These are phyloP conservation scores for Fusarium decemcellulare DNA, from an alignment of 2,329 filamentous ascomycete genomes.

Conservation along the genomic window DNA sequence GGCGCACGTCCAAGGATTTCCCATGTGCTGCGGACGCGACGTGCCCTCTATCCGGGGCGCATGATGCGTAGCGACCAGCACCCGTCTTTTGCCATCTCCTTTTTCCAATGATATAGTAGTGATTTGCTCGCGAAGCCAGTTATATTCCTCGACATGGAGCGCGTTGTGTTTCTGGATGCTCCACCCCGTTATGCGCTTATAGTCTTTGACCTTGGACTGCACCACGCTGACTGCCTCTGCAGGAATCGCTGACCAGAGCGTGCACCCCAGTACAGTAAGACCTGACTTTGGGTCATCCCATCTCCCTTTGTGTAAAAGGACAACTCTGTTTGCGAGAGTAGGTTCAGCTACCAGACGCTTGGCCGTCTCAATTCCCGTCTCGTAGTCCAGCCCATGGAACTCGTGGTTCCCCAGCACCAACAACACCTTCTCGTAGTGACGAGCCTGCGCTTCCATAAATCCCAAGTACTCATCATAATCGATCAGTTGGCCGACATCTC, in stretches of 20 bases:
- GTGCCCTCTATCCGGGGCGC: slow-evolving; percentile 54
- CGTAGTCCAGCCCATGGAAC: slow-evolving; percentile 59
- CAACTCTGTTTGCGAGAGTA: slow-evolving; percentile 51
- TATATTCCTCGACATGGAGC: slow-evolving; percentile 59
- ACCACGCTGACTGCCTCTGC: slow-evolving; percentile 55
- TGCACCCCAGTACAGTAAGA: slow-evolving; percentile 68
- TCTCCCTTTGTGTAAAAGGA: slow-evolving; percentile 58
- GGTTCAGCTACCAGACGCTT: slow-evolving; percentile 53
- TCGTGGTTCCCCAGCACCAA: slow-evolving; percentile 67
- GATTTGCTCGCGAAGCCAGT: slow-evolving; percentile 63
- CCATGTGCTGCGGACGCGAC: slow-evolving; percentile 61
- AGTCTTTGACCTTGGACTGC: slow-evolving; percentile 63
- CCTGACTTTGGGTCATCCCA: slow-evolving; percentile 54
- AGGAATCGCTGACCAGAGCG: slow-evolving; percentile 67
- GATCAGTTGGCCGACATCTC: slow-evolving; percentile 63
- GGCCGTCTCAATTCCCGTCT: slow-evolving; percentile 53
- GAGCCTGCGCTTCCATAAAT: slow-evolving; percentile 57
- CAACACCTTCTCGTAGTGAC: slow-evolving; percentile 58
- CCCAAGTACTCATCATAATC: slow-evolving; percentile 58
- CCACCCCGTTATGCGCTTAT: slow-evolving; percentile 65
- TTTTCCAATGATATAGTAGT: slow-evolving; percentile 22
- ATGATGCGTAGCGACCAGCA: slow-evolving; percentile 69
- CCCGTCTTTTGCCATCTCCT: neutral
- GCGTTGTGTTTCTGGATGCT: slow-evolving; percentile 62
- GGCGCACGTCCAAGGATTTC: slow-evolving; percentile 61